phyloP scores from a whole-genome alignment of 139 green algal species.

The Micractinium sp. region DNA sequence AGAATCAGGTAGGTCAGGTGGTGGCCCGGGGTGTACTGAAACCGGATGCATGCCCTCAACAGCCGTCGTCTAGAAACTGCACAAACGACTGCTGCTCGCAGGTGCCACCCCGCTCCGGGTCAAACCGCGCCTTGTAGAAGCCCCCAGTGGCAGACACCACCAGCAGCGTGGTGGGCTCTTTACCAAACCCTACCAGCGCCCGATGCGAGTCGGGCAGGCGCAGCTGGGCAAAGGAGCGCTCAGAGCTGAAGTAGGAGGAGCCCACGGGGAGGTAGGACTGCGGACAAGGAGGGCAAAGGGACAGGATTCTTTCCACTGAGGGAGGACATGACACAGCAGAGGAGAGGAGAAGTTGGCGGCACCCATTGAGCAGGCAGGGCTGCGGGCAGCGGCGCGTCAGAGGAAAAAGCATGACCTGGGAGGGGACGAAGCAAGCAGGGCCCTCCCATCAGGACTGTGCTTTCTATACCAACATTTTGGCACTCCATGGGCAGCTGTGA shows the following conservation, averaged over 20 bases:
- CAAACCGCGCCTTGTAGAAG: constrained; percentile 74
- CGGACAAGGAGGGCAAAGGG: background rate
- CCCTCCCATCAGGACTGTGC: background rate
- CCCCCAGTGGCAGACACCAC: constrained; percentile 61
- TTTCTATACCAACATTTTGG: background rate
- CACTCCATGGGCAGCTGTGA: background rate
- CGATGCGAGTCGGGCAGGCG: constrained; percentile 51
- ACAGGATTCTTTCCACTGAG: background rate
- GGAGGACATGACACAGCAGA: no score
- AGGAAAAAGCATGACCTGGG: background rate
- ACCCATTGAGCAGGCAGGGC: background rate
- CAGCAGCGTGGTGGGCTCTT: constrained; percentile 62
- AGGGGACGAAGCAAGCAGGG: background rate
- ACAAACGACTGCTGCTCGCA: constrained; percentile 57
- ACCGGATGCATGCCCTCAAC: no score
- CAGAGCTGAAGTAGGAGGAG: constrained; percentile 80
- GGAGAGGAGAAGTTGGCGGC: background rate
- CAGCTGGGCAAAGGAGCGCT: constrained; percentile 92
- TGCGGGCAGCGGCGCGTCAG: background rate
- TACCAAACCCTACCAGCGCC: constrained; percentile 74
- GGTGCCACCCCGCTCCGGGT: constrained; percentile 68
- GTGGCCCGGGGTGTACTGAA: no score
- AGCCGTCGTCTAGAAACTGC: constrained; percentile 59
- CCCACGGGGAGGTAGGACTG: constrained; percentile 37
- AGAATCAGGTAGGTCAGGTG: no score